phyloP scores from a whole-genome alignment of 2,329 filamentous ascomycete genomes.

The Gremmenia infestans region DNA sequence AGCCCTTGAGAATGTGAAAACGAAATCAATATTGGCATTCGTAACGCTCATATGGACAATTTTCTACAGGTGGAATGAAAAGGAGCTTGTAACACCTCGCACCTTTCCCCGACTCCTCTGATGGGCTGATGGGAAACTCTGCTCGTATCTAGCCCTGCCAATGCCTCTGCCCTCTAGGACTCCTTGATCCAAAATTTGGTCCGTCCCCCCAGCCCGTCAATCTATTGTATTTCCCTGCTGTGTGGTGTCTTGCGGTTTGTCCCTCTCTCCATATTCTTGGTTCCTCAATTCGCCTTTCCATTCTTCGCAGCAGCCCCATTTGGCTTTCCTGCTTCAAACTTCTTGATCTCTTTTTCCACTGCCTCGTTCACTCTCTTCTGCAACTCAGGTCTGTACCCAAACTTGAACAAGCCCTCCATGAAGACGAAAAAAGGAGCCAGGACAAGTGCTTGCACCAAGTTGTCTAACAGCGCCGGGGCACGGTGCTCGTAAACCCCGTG shows the following conservation, averaged over 20 bases:
- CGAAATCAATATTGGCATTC: not conserved
- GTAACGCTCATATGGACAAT: not conserved
- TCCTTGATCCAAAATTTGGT: too few species aligned
- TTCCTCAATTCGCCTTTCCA: conserved; percentile 43
- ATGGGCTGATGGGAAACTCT: not conserved
- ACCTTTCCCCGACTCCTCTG: not conserved
- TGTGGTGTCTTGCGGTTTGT: too few species aligned
- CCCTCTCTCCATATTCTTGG: not conserved
- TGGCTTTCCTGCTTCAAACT: conserved; percentile 58
- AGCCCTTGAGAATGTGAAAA: too few species aligned
- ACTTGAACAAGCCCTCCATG: conserved; percentile 85
- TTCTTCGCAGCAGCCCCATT: conserved; percentile 37
- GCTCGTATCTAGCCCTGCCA: too few species aligned
- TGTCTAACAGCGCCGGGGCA: conserved; percentile 85
- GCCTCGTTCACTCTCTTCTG: conserved; percentile 73
- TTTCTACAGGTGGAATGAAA: not conserved
- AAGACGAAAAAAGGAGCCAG: conserved; percentile 95
- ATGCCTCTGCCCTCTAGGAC: too few species aligned
- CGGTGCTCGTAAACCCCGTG: conserved; percentile 86
- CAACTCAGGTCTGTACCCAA: conserved; percentile 86
- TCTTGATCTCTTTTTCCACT: conserved; percentile 71
- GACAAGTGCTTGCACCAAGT: conserved; percentile 85
- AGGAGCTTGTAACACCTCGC: not conserved
- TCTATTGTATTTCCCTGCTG: too few species aligned
- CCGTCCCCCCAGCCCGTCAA: too few species aligned